Percentiles rank a stretch among this genome's conserved stretches.
phyloP scores from a whole-genome alignment of 2,329 filamentous ascomycete genomes.

The Nemania serpens region DNA sequence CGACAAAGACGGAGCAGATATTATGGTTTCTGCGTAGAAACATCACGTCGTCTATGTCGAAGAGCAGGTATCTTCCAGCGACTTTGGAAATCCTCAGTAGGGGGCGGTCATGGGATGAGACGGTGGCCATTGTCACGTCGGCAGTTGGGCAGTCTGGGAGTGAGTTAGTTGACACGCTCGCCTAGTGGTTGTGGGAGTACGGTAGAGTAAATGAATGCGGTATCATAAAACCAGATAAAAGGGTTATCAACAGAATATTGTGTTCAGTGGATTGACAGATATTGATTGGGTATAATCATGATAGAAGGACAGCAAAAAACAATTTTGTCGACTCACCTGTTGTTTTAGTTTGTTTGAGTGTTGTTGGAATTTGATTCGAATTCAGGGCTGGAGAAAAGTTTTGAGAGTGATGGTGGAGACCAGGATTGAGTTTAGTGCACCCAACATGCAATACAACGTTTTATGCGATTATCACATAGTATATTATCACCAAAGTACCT shows the following conservation, averaged over 20 bases:
- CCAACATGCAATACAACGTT: neutral
- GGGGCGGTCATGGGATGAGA: conserved; percentile 22
- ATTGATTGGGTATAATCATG: conserved; percentile 68
- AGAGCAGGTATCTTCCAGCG: conserved; percentile 82
- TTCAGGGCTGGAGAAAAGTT: conserved; percentile 29
- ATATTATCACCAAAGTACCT: neutral
- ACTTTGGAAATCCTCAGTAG: conserved; percentile 80
- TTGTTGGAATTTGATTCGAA: conserved; percentile 22
- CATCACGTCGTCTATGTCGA: conserved; percentile 80
- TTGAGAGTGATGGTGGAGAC: conserved; percentile 19
- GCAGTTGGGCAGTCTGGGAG: conserved; percentile 17
- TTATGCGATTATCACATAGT: conserved; percentile 6
- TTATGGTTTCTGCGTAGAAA: conserved; percentile 78
- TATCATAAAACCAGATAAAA: conserved; percentile 52
- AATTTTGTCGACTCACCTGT: conserved; percentile 35
- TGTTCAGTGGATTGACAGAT: conserved; percentile 87
- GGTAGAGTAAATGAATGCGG: conserved; percentile 38
- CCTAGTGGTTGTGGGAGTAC: conserved; percentile 19
- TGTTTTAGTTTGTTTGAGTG: conserved; percentile 24
- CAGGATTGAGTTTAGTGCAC: neutral
- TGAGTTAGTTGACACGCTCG: conserved; percentile 27
- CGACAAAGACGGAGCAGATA: conserved; percentile 84
- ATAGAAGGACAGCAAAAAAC: conserved; percentile 13
- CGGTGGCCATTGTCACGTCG: conserved; percentile 28
- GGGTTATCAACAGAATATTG: conserved; percentile 54